phyloP scores from a whole-genome alignment of 768 basidiomycete genomes.

The Tricholoma flavovirens region DNA sequence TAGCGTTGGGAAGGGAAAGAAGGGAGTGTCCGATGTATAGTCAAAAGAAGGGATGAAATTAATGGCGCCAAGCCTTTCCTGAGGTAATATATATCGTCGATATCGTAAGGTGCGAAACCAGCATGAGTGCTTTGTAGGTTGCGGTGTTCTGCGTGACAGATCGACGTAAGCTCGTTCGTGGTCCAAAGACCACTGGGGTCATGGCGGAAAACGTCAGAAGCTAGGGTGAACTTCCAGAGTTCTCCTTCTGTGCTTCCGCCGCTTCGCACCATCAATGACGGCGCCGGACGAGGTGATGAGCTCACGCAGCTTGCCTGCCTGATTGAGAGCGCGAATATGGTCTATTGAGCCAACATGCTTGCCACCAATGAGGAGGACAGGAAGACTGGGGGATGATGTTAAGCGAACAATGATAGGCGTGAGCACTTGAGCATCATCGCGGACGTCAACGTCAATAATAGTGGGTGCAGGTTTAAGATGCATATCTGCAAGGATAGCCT shows the following conservation, averaged over 20 bases:
- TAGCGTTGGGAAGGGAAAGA: background rate
- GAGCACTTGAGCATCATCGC: slow-evolving; percentile 65
- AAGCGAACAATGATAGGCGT: slow-evolving; percentile 57
- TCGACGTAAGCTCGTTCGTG: background rate
- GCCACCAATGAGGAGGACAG: slow-evolving; percentile 68
- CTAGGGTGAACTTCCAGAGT: slow-evolving; percentile 2
- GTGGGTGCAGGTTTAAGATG: slow-evolving; percentile 58
- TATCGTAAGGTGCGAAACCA: background rate
- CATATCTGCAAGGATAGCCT: slow-evolving; percentile 48
- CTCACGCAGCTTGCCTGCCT: slow-evolving; percentile 45
- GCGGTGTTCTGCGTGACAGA: background rate
- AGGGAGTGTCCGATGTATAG: background rate
- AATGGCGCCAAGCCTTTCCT: background rate
- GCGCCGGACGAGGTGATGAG: slow-evolving; percentile 54
- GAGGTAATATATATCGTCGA: background rate
- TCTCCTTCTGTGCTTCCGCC: slow-evolving; percentile 44
- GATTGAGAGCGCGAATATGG: slow-evolving; percentile 45
- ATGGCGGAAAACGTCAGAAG: slow-evolving; percentile 12
- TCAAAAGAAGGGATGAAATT: background rate
- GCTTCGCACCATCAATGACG: slow-evolving; percentile 46
- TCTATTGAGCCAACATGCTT: slow-evolving; percentile 45
- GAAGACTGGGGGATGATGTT: slow-evolving; percentile 48
- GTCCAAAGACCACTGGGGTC: slow-evolving; percentile 6
- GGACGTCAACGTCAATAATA: slow-evolving; percentile 66
- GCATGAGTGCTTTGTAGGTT: background rate